Percentiles rank a stretch among this genome's conserved stretches.
Evolutionary conservation across 495 filamentous ascomycete species (phyloP).

Genomic region (Neurospora hispaniola): DNA sequence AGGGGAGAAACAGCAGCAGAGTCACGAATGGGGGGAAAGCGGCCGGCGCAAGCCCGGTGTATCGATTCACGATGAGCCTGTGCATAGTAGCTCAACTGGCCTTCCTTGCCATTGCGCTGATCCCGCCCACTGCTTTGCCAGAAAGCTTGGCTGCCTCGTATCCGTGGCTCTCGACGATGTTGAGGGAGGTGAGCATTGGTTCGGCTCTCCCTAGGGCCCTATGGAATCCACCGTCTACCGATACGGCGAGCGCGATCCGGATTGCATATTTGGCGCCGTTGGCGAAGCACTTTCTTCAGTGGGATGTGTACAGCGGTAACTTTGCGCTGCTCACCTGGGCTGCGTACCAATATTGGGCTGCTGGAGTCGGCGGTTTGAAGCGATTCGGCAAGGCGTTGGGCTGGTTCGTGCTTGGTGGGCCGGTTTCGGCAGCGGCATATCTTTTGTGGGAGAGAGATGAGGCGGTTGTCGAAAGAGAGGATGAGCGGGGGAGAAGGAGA

Average conservation of each 20-base stretch:
- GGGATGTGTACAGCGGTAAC: slow-evolving; percentile 47
- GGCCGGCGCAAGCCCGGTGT: slow-evolving; percentile 37
- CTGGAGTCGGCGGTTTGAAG: slow-evolving; percentile 23
- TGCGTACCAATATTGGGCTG: slow-evolving; percentile 32
- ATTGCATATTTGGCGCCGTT: slow-evolving; percentile 37
- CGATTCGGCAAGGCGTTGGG: slow-evolving; percentile 27
- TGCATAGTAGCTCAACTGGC: slow-evolving; percentile 36
- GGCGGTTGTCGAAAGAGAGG: neutral
- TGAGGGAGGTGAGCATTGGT: slow-evolving; percentile 32
- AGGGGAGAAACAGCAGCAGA: neutral
- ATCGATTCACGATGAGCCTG: slow-evolving; percentile 41
- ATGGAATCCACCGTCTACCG: slow-evolving; percentile 11
- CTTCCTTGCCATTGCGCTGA: slow-evolving; percentile 30
- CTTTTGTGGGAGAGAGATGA: slow-evolving; percentile 51
- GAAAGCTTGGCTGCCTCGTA: slow-evolving; percentile 21
- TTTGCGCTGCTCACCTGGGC: slow-evolving; percentile 46
- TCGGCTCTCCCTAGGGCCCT: slow-evolving; percentile 19
- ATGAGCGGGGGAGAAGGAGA: neutral
- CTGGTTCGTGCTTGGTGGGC: slow-evolving; percentile 38
- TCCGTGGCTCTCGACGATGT: slow-evolving; percentile 15
- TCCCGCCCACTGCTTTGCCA: slow-evolving; percentile 35
- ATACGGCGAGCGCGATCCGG: slow-evolving; percentile 16
- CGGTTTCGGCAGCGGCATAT: slow-evolving; percentile 38
- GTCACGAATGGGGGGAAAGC: slow-evolving; percentile 21
- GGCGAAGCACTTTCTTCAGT: slow-evolving; percentile 44